Evolutionary conservation across 345 rosid species (phyloP).

Genomic region (Passiflora organensis): DNA sequence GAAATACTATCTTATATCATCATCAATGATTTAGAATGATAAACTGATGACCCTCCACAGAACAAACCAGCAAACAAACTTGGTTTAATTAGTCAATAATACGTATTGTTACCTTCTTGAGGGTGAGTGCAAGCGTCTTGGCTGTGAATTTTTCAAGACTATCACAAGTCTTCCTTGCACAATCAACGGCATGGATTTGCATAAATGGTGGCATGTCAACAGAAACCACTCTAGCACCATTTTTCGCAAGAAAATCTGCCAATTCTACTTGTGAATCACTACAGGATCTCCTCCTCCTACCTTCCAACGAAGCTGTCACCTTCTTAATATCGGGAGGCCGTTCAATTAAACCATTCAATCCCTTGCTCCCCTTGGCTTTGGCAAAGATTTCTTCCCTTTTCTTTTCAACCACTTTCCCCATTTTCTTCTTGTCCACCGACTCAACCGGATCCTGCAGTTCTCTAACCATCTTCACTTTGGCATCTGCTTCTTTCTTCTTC

Average conservation of each 20-base stretch:
- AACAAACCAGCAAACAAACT: neutral
- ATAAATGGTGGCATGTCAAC: conserved; percentile 79
- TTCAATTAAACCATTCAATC: conserved; percentile 20
- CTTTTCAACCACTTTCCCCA: conserved; percentile 11
- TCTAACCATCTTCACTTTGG: conserved; percentile 2
- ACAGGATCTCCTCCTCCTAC: conserved; percentile 48
- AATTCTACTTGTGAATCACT: conserved; percentile 46
- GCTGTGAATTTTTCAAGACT: conserved; percentile 69
- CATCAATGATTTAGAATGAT: conserved; percentile 6
- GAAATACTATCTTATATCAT: neutral
- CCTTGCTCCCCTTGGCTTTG: conserved; percentile 9
- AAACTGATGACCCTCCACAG: conserved; percentile 1
- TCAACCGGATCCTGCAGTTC: conserved; percentile 14
- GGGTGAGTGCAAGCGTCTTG: conserved; percentile 55
- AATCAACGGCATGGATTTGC: conserved; percentile 78
- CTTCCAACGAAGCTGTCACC: conserved; percentile 29
- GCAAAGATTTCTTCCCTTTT: conserved; percentile 9
- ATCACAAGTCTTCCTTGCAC: conserved; percentile 56
- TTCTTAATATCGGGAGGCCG: conserved; percentile 23
- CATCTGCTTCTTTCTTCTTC: conserved; percentile 17
- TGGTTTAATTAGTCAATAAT: neutral
- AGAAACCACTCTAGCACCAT: conserved; percentile 57
- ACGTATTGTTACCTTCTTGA: conserved; percentile 46
- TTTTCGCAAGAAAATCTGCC: conserved; percentile 47
- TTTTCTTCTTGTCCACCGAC: conserved; percentile 20